Evolutionary conservation across 345 rosid genomes (phyloP).

Genomic region (Bruguiera parviflora): DNA sequence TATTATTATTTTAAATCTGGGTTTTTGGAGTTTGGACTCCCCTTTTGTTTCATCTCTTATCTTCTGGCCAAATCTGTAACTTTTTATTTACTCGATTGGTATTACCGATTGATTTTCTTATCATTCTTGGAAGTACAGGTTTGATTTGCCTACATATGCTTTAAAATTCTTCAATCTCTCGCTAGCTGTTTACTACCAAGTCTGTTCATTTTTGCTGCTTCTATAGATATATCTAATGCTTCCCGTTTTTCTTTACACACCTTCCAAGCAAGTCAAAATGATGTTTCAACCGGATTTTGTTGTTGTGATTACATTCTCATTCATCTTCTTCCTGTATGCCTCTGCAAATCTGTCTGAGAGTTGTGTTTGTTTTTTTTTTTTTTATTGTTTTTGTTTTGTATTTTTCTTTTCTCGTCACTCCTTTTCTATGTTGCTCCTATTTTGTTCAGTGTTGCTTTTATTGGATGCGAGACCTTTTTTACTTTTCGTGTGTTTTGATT

Average conservation of each 20-base stretch:
- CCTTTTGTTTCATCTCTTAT: background rate
- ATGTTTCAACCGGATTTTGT: background rate
- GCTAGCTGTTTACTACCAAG: constrained; percentile 3
- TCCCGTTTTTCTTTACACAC: background rate
- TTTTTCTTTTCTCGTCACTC: too few relatives aligned
- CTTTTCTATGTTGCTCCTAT: too few relatives aligned
- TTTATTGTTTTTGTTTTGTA: background rate
- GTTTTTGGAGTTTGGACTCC: constrained; percentile 13
- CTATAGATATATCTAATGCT: background rate
- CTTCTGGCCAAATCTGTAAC: constrained; percentile 22
- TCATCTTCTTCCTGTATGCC: background rate
- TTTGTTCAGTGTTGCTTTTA: constrained; percentile 11
- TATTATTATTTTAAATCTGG: constrained; percentile 15
- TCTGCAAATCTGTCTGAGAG: background rate
- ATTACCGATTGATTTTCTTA: constrained; percentile 1
- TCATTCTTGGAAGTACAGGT: background rate
- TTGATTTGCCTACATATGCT: constrained; percentile 6
- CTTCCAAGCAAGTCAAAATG: background rate
- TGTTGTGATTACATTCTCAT: background rate
- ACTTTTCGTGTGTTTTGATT: constrained; percentile 21
- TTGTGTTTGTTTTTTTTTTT: background rate
- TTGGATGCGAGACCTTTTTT: constrained; percentile 25
- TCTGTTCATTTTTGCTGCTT: constrained; percentile 10
- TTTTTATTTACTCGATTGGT: constrained; percentile 14
- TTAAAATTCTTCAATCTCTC: constrained; percentile 3